Conservation (phyloP, 495 filamentous ascomycete genomes). For the Echria macrotheca region DNA sequence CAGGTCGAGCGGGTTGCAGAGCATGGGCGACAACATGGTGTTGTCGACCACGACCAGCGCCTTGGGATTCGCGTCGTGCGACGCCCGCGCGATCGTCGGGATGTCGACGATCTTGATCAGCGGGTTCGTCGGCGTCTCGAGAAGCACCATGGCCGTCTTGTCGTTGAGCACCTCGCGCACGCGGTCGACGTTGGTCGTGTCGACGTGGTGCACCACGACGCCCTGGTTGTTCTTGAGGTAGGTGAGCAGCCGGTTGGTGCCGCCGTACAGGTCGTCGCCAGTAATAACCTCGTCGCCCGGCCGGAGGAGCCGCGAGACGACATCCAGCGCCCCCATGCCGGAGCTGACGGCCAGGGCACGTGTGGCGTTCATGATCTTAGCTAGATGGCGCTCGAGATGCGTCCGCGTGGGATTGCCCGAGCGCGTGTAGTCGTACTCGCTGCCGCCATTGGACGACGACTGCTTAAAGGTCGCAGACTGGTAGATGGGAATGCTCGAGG, state of each 20-base stretch:
- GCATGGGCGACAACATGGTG: conserved; percentile 94
- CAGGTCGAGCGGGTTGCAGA: conserved; percentile 85
- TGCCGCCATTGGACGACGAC: conserved; percentile 64
- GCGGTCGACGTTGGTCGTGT: conserved; percentile 70
- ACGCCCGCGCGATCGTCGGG: conserved; percentile 61
- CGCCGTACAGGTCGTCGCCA: conserved; percentile 94
- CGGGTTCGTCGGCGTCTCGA: conserved; percentile 96
- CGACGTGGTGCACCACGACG: conserved; percentile 92
- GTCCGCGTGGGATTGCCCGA: conserved; percentile 95
- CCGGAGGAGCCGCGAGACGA: conserved; percentile 87
- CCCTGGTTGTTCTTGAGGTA: conserved; percentile 80
- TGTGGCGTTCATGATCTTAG: conserved; percentile 95
- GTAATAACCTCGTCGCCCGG: conserved; percentile 97
- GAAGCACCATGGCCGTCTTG: conserved; percentile 92
- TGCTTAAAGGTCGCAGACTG: conserved; percentile 99
- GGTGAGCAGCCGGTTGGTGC: conserved; percentile 89
- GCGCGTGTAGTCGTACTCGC: conserved; percentile 96
- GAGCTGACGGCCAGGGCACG: conserved; percentile 89
- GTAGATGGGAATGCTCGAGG: conserved; percentile 93
- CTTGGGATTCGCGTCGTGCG: conserved; percentile 73
- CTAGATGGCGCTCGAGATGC: conserved; percentile 92
- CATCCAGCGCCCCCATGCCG: conserved; percentile 95
- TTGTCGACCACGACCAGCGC: conserved; percentile 92
- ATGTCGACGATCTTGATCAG: conserved; percentile 98
- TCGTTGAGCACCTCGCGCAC: conserved; percentile 61